phyloP scores from a whole-genome alignment of 306 rosid genomes.

The Vicia villosa region DNA sequence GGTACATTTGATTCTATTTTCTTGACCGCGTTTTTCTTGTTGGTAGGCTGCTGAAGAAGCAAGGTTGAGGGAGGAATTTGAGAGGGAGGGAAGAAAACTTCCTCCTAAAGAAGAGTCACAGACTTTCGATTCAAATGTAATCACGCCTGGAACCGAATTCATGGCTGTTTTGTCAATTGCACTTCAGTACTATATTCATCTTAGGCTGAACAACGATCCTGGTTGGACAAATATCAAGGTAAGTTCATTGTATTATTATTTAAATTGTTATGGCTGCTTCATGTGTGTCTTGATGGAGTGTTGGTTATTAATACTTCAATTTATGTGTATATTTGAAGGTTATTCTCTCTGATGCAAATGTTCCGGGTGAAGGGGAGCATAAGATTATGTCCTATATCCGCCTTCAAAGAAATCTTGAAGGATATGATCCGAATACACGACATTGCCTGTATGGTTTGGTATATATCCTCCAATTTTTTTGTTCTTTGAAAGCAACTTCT shows the following conservation, averaged over 20 bases:
- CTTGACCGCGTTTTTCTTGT: slow-evolving; percentile 22
- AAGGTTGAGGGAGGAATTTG: slow-evolving; percentile 86
- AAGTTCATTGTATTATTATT: slow-evolving; percentile 14
- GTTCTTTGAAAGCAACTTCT: slow-evolving; percentile 10
- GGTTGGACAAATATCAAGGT: slow-evolving; percentile 96
- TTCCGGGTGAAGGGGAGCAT: slow-evolving; percentile 99
- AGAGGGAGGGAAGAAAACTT: slow-evolving; percentile 94
- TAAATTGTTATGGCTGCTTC: slow-evolving; percentile 16
- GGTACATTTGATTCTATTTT: slow-evolving; percentile 9
- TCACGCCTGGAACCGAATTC: slow-evolving; percentile 97
- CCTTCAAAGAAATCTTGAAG: slow-evolving; percentile 93
- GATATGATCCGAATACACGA: slow-evolving; percentile 90
- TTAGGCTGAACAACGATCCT: slow-evolving; percentile 91
- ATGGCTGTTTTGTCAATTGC: slow-evolving; percentile 92
- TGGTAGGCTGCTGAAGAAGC: slow-evolving; percentile 87
- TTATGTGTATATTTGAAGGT: slow-evolving; percentile 55
- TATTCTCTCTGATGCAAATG: slow-evolving; percentile 98
- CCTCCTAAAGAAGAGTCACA: slow-evolving; percentile 79
- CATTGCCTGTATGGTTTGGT: slow-evolving; percentile 99
- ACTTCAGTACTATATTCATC: slow-evolving; percentile 94
- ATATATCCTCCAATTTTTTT: slow-evolving; percentile 49
- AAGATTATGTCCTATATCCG: slow-evolving; percentile 97
- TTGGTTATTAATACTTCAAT: slow-evolving; percentile 18
- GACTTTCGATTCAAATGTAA: slow-evolving; percentile 85
- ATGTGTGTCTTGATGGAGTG: slow-evolving; percentile 2